phyloP scores from a whole-genome alignment of 345 rosid genomes.

The Melaleuca quinquenervia region DNA sequence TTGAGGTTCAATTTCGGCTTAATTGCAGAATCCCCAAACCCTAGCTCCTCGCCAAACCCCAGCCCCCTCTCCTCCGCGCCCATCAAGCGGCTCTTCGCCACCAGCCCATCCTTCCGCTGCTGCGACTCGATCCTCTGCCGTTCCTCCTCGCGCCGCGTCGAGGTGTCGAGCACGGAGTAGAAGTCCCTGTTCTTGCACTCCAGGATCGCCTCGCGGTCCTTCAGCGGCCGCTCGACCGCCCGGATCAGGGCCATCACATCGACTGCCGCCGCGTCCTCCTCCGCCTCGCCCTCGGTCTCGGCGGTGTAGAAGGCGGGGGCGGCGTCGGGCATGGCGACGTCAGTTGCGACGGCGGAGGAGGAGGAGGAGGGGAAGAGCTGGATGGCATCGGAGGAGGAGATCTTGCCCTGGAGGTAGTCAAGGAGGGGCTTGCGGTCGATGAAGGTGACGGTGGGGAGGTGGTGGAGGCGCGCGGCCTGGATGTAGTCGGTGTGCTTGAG shows the following conservation, averaged over 20 bases:
- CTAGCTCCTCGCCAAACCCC: constrained; percentile 53
- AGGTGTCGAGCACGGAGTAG: constrained; percentile 56
- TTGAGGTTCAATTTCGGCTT: constrained; percentile 64
- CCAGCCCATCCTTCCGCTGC: constrained; percentile 92
- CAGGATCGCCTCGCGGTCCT: constrained; percentile 59
- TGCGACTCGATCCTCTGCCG: constrained; percentile 83
- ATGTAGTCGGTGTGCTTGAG: constrained; percentile 74
- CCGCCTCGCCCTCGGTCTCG: constrained; percentile 1
- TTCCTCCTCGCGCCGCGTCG: constrained; percentile 83
- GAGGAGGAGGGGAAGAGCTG: constrained; percentile 50
- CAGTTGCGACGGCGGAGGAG: background rate
- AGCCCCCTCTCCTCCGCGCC: constrained; percentile 74
- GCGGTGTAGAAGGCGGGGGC: background rate
- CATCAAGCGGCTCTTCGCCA: constrained; percentile 80
- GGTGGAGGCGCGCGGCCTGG: constrained; percentile 45
- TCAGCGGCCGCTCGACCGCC: constrained; percentile 61
- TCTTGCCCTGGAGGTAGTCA: constrained; percentile 72
- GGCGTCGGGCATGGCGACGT: background rate
- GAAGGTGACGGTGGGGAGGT: constrained; percentile 59
- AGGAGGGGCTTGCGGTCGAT: constrained; percentile 80
- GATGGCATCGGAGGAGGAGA: constrained; percentile 54
- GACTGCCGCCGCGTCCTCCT: background rate
- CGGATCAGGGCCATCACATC: constrained; percentile 28
- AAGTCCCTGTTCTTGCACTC: constrained; percentile 75
- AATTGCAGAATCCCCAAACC: constrained; percentile 37